Conservation (phyloP, 352 stramenopile species). For the Pythium brachiatum region DNA sequence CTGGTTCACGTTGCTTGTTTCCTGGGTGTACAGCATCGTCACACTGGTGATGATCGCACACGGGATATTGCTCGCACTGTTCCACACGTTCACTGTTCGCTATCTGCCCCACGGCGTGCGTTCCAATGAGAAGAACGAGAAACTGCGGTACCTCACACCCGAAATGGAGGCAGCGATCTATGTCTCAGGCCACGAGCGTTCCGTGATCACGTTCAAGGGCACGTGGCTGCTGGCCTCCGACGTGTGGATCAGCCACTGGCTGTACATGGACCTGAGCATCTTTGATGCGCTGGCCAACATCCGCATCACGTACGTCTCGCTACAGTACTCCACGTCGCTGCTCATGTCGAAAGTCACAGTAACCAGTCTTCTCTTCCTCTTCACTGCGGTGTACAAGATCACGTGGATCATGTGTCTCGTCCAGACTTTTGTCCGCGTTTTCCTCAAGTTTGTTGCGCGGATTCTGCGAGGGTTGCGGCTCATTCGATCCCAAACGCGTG, state of each 20-base stretch:
- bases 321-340: conserved; percentile 50
- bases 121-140: conserved; percentile 21
- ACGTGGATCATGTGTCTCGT: conserved; percentile 57
- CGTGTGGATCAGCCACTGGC: conserved; percentile 63
- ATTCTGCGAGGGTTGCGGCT: conserved; percentile 36
- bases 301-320: conserved; percentile 40
- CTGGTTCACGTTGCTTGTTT: conserved; percentile 37
- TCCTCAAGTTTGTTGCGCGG: conserved; percentile 32
- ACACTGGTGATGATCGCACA: conserved; percentile 39
- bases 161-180: conserved; percentile 37
- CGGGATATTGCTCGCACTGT: conserved; percentile 39
- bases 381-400: conserved; percentile 37
- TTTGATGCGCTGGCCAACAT: conserved; percentile 44
- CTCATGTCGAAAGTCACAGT: conserved; percentile 37
- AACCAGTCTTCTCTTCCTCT: conserved; percentile 56
- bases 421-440: conserved; percentile 30
- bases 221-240: conserved; percentile 47
- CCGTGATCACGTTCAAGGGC: conserved; percentile 50
- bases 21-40: conserved; percentile 38
- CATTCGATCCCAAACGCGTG: conserved; percentile 27
- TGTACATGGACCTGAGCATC: conserved; percentile 51
- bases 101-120: conserved; percentile 40
- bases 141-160: conserved; percentile 39
- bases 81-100: conserved; percentile 30
- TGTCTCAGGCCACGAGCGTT: conserved; percentile 31